These are phyloP conservation scores for Apodospora peruviana DNA, from an alignment of 495 filamentous ascomycete species.

Conservation along the genomic window DNA sequence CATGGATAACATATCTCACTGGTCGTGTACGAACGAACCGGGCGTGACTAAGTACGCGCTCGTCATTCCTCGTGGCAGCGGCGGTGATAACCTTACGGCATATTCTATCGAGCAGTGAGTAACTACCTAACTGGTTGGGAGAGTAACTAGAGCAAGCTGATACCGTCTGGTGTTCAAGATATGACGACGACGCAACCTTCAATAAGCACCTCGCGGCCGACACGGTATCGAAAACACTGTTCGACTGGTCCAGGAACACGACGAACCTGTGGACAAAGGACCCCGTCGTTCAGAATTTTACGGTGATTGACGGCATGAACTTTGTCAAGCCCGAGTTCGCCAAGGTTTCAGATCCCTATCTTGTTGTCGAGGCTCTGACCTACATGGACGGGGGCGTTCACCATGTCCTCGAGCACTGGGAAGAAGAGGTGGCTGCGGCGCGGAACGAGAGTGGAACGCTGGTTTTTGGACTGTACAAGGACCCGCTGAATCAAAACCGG, in stretches of 20 bases:
- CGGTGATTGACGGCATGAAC: constrained; percentile 3
- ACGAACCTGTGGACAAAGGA: constrained; percentile 3
- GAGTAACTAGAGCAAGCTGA: background rate
- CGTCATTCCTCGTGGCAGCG: constrained; percentile 9
- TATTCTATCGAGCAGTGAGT: constrained; percentile 9
- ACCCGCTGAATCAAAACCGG: constrained; percentile 2
- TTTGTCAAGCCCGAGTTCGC: constrained; percentile 10
- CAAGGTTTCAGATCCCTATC: constrained; percentile 7
- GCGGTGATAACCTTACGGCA: constrained; percentile 7
- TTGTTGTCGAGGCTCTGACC: constrained; percentile 6
- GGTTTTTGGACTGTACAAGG: constrained; percentile 4
- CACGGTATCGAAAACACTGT: background rate
- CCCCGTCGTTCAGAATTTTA: constrained; percentile 9
- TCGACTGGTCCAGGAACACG: no score
- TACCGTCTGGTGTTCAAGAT: background rate
- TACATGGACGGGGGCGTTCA: constrained; percentile 4
- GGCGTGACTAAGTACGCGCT: constrained; percentile 9
- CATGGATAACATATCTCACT: constrained; percentile 8
- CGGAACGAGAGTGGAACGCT: constrained; percentile 6
- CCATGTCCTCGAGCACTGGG: constrained; percentile 9
- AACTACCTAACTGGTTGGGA: background rate
- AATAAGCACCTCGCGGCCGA: constrained; percentile 6
- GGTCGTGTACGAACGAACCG: constrained; percentile 7
- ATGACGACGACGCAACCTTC: constrained; percentile 6
- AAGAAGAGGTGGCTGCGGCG: constrained; percentile 4